Conservation (phyloP, 2,329 filamentous ascomycete species). For the Metarhizium robertsii region DNA sequence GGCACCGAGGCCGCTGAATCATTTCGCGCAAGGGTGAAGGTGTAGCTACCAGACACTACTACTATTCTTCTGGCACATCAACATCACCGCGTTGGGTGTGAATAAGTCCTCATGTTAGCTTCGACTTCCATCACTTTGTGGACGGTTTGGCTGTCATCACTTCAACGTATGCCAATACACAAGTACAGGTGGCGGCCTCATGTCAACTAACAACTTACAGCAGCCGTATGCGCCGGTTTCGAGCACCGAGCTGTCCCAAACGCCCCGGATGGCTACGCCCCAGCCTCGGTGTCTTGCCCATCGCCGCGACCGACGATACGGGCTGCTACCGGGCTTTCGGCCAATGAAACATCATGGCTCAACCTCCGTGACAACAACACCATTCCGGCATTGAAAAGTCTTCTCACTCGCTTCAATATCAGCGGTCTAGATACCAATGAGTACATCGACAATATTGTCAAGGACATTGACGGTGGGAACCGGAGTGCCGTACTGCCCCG, state of each 20-base stretch:
- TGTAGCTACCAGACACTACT: no score
- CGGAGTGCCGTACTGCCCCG: conserved; percentile 21
- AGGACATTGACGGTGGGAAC: conserved; percentile 2
- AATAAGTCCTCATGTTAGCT: background rate
- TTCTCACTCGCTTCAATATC: conserved; percentile 11
- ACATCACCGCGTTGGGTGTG: no score
- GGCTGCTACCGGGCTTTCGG: conserved; percentile 8
- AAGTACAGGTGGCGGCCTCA: background rate
- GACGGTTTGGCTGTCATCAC: background rate
- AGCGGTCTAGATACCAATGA: conserved; percentile 8
- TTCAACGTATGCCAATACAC: background rate
- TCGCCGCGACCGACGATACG: conserved; percentile 8
- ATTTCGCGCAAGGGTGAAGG: no score
- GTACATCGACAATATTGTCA: conserved; percentile 10
- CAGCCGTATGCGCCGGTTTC: background rate
- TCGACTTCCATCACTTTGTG: background rate
- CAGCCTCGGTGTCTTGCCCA: conserved; percentile 10
- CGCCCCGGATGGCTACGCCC: conserved; percentile 10
- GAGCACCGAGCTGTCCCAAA: background rate
- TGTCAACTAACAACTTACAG: background rate
- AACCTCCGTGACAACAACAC: conserved; percentile 10
- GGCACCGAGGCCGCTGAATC: no score
- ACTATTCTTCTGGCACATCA: no score
- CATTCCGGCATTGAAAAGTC: conserved; percentile 7
- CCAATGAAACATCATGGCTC: conserved; percentile 12